Evolutionary conservation across 2,329 filamentous ascomycete species (phyloP), one percentile per base, ranked within the genome.

Genomic region (Aaosphaeria arxii): DNA sequence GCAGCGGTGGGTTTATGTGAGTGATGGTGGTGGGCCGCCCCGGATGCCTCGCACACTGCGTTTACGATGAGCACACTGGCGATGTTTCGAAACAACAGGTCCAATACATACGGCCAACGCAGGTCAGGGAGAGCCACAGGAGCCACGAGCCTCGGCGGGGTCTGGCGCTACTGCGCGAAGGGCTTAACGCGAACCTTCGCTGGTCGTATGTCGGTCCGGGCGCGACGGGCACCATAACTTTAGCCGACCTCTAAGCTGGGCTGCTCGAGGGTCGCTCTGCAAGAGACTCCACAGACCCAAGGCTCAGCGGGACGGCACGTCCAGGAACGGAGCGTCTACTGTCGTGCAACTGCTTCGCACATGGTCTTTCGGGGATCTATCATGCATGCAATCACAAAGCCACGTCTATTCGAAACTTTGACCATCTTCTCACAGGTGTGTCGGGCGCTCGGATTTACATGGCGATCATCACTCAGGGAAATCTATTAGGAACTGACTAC

Each of bases 161-260:
- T 17, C 31, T 11, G 47, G 11, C 7, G 36, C 45, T 47, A 47
- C 30, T 36, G 7, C 9, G 29, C 28, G 41, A 32, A 36, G 33
- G 33, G 17, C 17, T 24, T 24, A 24, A 24, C 17, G 17, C 17
- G 17, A 24, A 24, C 17, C 17, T 24, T 24, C 17, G 17, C 17
- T 24, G 17, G 17, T 24, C 17, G 17, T 24, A 24, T 24, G 17
- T 24, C 17, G 17, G 17, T 24, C 17, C 17, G 17, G 2, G 17
- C 44, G 6, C 9, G 29, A 40, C 44, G 35, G 43, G 9, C 24
- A 40, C 40, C 41, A 40, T 36, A 9, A 5, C 9, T 51, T 54
- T 54, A 54, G 30, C 51, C 51, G 46, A 31, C 46, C 50, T 36
- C n/a, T 36, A 50, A 33, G 45, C 30, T 29, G 31, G 42, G 42